Conservation (phyloP, 2,329 filamentous ascomycete species). For the Talaromyces islandicus region DNA sequence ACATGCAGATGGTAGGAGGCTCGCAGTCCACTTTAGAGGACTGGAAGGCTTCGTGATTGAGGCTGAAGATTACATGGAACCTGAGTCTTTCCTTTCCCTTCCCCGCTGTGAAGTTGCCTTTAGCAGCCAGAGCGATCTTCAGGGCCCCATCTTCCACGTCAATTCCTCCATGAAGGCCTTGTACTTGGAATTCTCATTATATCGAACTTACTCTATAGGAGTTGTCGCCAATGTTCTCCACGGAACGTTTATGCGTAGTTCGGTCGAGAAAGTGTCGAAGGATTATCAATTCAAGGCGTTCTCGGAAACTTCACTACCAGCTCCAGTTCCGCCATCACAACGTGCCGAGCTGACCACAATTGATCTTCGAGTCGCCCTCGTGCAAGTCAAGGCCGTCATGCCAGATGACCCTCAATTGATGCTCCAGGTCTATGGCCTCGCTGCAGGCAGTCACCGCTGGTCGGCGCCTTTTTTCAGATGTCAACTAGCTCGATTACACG, state of each 20-base stretch:
- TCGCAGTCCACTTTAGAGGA: conserved; percentile 74
- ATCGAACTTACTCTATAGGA: conserved; percentile 83
- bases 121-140: conserved; percentile 75
- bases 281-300: conserved; percentile 13
- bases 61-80: conserved; percentile 73
- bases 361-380: conserved; percentile 72
- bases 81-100: conserved; percentile 77
- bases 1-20: conserved; percentile 68
- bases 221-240: conserved; percentile 72
- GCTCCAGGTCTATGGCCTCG: conserved; percentile 78
- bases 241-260: conserved; percentile 53
- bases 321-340: conserved; percentile 17
- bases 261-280: conserved; percentile 13
- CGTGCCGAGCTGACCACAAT: conserved; percentile 66
- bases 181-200: conserved; percentile 83
- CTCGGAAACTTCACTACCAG: conserved; percentile 18
- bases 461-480: conserved; percentile 73
- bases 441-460: conserved; percentile 81
- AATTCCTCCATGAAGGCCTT: conserved; percentile 75
- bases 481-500: conserved; percentile 76
- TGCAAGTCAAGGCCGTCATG: conserved; percentile 85
- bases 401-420: conserved; percentile 86
- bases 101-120: conserved; percentile 84
- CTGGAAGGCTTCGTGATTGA: conserved; percentile 90
- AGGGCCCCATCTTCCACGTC: conserved; percentile 82